Evolutionary conservation across 1,284 basidiomycete species (phyloP).

Genomic region (Vanrija humicola): DNA sequence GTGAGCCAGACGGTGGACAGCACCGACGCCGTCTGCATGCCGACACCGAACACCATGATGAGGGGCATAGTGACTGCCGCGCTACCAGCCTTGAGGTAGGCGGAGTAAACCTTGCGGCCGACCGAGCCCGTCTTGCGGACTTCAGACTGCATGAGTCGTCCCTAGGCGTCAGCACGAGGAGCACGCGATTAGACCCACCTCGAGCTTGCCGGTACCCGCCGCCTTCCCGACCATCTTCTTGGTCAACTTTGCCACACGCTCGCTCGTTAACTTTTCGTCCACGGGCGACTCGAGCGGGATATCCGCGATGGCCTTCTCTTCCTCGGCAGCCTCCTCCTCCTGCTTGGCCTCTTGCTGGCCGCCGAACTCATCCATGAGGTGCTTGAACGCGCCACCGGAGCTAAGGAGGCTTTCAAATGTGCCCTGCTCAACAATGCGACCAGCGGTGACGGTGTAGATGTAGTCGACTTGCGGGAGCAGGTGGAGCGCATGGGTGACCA

Average conservation of each 20-base stretch:
- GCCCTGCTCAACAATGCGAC: slow-evolving; percentile 62
- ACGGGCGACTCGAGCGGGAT: slow-evolving; percentile 8
- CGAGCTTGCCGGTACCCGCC: slow-evolving; percentile 61
- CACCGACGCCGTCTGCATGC: slow-evolving; percentile 51
- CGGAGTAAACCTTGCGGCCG: slow-evolving; percentile 61
- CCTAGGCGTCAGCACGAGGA: slow-evolving; percentile 15
- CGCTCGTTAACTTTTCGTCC: slow-evolving; percentile 4
- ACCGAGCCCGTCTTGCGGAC: slow-evolving; percentile 62
- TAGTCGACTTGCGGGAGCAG: slow-evolving; percentile 33
- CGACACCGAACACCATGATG: slow-evolving; percentile 56
- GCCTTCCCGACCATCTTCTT: slow-evolving; percentile 49
- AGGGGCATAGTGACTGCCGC: slow-evolving; percentile 59
- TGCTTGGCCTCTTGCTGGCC: slow-evolving; percentile 50
- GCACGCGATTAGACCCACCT: slow-evolving; percentile 18
- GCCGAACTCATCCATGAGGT: slow-evolving; percentile 63
- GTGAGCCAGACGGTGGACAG: slow-evolving; percentile 54
- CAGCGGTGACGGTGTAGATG: slow-evolving; percentile 54
- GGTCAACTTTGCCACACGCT: slow-evolving; percentile 16
- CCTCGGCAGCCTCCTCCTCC: slow-evolving; percentile 51
- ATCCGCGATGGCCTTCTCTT: slow-evolving; percentile 39
- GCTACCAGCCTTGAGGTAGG: slow-evolving; percentile 64
- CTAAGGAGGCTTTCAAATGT: slow-evolving; percentile 59
- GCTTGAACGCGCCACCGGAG: slow-evolving; percentile 57
- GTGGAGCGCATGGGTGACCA: slow-evolving; percentile 56
- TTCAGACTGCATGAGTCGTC: slow-evolving; percentile 45